phyloP scores from a whole-genome alignment of 2,329 filamentous ascomycete genomes.

The Ramularia endophylla region DNA sequence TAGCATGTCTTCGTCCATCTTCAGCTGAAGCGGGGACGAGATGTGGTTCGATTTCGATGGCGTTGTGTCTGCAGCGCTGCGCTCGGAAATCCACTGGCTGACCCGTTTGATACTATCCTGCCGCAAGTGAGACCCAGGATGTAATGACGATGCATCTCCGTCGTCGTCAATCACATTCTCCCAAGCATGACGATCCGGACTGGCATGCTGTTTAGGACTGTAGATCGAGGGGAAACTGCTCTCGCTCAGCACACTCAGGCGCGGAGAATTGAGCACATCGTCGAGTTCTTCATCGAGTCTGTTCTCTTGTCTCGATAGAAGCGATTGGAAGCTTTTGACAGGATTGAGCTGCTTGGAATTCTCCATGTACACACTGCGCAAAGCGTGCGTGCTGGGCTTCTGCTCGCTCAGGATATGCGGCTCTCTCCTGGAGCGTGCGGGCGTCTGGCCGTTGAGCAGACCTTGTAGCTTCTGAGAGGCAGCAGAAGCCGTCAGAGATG shows the following conservation, averaged over 20 bases:
- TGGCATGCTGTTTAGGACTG: conserved; percentile 24
- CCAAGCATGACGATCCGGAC: conserved; percentile 25
- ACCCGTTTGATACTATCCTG: conserved; percentile 33
- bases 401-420: conserved; percentile 28
- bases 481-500: conserved; percentile 15
- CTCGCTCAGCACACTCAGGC: conserved; percentile 33
- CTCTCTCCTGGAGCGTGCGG: conserved; percentile 24
- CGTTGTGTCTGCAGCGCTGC: conserved; percentile 21
- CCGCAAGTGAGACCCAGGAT: conserved; percentile 14
- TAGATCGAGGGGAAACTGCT: conserved; percentile 35
- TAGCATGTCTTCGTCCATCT: conserved; percentile 6
- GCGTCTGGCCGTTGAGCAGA: conserved; percentile 18
- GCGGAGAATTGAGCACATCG: conserved; percentile 28
- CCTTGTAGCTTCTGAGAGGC: conserved; percentile 22
- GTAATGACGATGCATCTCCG: conserved; percentile 5
- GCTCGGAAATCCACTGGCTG: conserved; percentile 32
- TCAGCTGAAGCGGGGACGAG: conserved; percentile 16
- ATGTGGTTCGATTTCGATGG: conserved; percentile 26
- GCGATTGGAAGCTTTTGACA: conserved; percentile 32
- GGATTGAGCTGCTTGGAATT: conserved; percentile 25
- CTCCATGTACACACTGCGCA: conserved; percentile 32
- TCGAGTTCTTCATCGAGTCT: conserved; percentile 22
- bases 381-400: conserved; percentile 30
- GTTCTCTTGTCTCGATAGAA: conserved; percentile 27
- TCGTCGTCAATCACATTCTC: conserved; percentile 20